Base-by-base conservation (phyloP, 441 rosid species). In the Populus tomentosa region DNA sequence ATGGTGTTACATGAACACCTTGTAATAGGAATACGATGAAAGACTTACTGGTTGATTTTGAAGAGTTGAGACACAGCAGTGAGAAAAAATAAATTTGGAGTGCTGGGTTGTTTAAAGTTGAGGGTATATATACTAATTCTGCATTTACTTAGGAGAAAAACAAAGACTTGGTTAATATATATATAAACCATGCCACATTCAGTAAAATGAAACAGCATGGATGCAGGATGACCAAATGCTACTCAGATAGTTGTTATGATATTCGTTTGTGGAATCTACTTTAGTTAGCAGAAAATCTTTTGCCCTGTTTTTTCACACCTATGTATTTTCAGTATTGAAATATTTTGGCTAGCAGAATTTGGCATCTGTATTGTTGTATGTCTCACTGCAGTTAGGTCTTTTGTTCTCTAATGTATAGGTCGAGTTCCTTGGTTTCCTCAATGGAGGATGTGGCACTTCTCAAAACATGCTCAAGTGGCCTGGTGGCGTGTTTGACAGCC, bases 391-490 rank as follows among this genome's bases (percentile, higher is more conserved):
- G 21, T 72, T 38, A 26, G 40, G 9, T 56, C 42, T 13, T 69
- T 33, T 30, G 71, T 86, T 73, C 69, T 71, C 62, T 75, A 30
- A 75, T 10, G 32, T 80, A 36, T 68, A 94, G 97, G 90, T 88
- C 40, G 88, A 90, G 75, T 90, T 88, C 53, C 28, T 69, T 36
- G 86, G 91, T 66, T 85, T 78, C 71, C 77, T 78, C 36, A 85
- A 73, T 81, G 86, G 86, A 81, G 92, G 89, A 30, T 79, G 61
- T 28, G 80, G 87, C 78, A 42, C 74, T 80, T 50, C 74, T 33
- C 76, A 75, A 24, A 84, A 73, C 23, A 35, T 79, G 10, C 78
- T 78, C 7, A 95, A 85, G 80, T 85, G 84, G 87, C 87, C 88
- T 18, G 74, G 89, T 46, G 21, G 88, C 11, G 62, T 74, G 2